Percentiles rank a stretch among this genome's conserved stretches.
These are phyloP conservation scores for Ustanciosporium gigantosporum DNA, from an alignment of 1,284 basidiomycete species.

Conservation along the genomic window DNA sequence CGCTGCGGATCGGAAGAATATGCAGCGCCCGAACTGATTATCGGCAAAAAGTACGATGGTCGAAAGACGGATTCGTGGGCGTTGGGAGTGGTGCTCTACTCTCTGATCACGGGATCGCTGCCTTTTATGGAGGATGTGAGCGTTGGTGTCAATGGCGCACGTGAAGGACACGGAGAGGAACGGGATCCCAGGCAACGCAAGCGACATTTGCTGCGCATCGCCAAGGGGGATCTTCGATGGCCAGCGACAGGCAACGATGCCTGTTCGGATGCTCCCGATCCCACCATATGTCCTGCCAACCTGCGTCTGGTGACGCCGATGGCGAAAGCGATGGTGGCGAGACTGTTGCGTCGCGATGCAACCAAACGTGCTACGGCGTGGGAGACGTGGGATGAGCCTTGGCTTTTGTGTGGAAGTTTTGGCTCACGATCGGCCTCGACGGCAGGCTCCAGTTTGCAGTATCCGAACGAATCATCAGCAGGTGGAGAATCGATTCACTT, in stretches of 20 bases:
- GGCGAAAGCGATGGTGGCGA: conserved; percentile 47
- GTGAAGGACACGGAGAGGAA: conserved; percentile 34
- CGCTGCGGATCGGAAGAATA: conserved; percentile 89
- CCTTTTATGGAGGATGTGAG: conserved; percentile 62
- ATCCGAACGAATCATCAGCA: conserved; percentile 38
- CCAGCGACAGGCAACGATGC: conserved; percentile 61
- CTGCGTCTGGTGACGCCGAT: conserved; percentile 52
- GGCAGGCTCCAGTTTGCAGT: conserved; percentile 2
- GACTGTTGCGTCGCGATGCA: conserved; percentile 53
- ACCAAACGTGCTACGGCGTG: conserved; percentile 45
- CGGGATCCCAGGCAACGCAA: conserved; percentile 47
- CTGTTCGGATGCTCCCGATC: conserved; percentile 18
- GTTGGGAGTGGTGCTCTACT: conserved; percentile 80
- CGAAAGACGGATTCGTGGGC: conserved; percentile 88
- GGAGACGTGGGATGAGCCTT: conserved; percentile 57
- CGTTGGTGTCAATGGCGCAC: conserved; percentile 21
- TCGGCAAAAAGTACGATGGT: conserved; percentile 77
- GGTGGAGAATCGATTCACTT: conserved; percentile 27
- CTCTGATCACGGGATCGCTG: conserved; percentile 69
- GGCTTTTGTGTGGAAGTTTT: conserved; percentile 55
- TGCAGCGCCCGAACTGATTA: conserved; percentile 86
- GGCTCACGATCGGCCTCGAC: not conserved
- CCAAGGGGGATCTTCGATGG: conserved; percentile 59
- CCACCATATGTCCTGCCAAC: conserved; percentile 13
- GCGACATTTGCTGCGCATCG: conserved; percentile 56